Evolutionary conservation across 106 monocot genomes (phyloP).

Genomic region (Allium sativum): DNA sequence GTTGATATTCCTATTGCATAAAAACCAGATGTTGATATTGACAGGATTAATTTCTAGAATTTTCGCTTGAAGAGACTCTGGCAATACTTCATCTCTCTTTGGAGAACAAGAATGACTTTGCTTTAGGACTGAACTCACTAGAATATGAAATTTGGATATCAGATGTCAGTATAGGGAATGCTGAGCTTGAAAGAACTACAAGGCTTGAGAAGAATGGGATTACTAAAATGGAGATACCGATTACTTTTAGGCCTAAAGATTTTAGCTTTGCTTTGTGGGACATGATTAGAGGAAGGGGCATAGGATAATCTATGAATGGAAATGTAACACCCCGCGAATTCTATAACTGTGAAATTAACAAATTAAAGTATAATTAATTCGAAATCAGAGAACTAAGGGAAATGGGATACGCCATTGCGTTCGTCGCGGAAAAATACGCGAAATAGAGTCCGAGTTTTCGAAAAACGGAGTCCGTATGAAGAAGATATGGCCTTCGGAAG

Average conservation of each 20-base stretch:
- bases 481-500: no score
- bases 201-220: constrained; percentile 51
- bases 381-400: no score
- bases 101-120: constrained; percentile 78
- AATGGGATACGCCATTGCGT: no score
- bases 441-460: no score
- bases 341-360: no score
- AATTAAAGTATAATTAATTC: no score
- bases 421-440: no score
- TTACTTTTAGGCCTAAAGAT: constrained; percentile 57
- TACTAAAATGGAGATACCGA: constrained; percentile 37
- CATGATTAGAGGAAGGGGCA: constrained; percentile 73
- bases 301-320: constrained; percentile 70
- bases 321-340: no score
- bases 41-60: constrained; percentile 49
- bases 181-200: constrained; percentile 32
- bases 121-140: constrained; percentile 48
- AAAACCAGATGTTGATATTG: constrained; percentile 54
- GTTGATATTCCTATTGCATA: constrained; percentile 70
- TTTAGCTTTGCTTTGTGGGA: constrained; percentile 74
- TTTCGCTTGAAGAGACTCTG: constrained; percentile 57
- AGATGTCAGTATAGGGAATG: constrained; percentile 45
- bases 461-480: no score
- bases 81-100: constrained; percentile 49
- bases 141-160: constrained; percentile 57